These are phyloP conservation scores for Yarrowia bubula DNA, from an alignment of 805 yeast genomes.

Conservation along the genomic window DNA sequence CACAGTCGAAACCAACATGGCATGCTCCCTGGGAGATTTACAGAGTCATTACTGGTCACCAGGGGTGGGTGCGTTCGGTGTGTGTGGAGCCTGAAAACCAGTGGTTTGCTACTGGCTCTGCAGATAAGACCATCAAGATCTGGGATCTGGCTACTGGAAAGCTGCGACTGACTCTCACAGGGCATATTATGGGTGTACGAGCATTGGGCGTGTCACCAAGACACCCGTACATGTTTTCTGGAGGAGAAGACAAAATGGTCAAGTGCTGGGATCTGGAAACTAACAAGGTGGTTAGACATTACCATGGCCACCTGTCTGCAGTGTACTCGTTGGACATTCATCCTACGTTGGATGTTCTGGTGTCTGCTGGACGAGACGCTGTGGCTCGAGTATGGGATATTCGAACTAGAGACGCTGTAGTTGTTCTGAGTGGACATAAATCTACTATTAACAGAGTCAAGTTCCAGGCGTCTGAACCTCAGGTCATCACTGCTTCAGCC, in stretches of 20 bases:
- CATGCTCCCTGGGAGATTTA: slow-evolving; percentile 71
- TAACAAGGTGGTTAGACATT: slow-evolving; percentile 76
- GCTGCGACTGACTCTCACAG: slow-evolving; percentile 74
- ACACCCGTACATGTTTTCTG: slow-evolving; percentile 86
- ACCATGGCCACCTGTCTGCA: slow-evolving; percentile 92
- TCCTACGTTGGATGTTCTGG: slow-evolving; percentile 79
- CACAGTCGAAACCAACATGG: slow-evolving; percentile 38
- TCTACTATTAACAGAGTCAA: slow-evolving; percentile 68
- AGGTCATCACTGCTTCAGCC: slow-evolving; percentile 75
- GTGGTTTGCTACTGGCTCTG: slow-evolving; percentile 91
- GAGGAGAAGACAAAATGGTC: slow-evolving; percentile 89
- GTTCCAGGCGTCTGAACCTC: slow-evolving; percentile 76
- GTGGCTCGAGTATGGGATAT: slow-evolving; percentile 93
- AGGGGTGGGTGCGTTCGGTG: slow-evolving; percentile 87
- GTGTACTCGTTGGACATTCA: slow-evolving; percentile 81
- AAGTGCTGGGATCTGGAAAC: slow-evolving; percentile 96
- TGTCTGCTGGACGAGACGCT: slow-evolving; percentile 86
- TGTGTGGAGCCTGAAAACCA: slow-evolving; percentile 81
- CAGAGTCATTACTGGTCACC: slow-evolving; percentile 80
- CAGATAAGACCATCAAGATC: slow-evolving; percentile 81
- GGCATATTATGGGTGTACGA: slow-evolving; percentile 87
- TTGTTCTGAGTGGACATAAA: slow-evolving; percentile 79
- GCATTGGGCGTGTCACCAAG: slow-evolving; percentile 67
- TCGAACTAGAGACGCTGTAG: slow-evolving; percentile 69
- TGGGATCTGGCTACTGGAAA: slow-evolving; percentile 82